Evolutionary conservation across 1,284 basidiomycete species (phyloP).

Genomic region (Papiliotrema fonsecae): DNA sequence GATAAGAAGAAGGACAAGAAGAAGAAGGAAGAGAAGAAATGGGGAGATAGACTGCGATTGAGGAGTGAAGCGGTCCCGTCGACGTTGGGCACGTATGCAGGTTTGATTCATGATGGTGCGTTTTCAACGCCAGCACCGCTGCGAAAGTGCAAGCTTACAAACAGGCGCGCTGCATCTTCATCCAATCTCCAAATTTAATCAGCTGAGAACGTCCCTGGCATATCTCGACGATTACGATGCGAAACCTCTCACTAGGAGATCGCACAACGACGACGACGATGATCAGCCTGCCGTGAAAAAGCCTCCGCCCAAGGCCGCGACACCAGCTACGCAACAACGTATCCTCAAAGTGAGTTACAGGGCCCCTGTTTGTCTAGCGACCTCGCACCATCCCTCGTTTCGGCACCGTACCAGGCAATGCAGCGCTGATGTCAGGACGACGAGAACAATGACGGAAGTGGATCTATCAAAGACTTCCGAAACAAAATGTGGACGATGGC

Average conservation of each 20-base stretch:
- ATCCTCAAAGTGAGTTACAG: background rate
- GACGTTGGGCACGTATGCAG: conserved; percentile 36
- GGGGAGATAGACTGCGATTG: conserved; percentile 45
- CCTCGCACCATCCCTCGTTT: background rate
- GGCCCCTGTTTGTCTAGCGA: too few relatives aligned
- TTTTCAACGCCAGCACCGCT: too few relatives aligned
- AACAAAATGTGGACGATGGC: conserved; percentile 43
- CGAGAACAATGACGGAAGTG: conserved; percentile 42
- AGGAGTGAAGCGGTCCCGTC: conserved; percentile 38
- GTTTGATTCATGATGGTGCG: conserved; percentile 42
- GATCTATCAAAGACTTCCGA: conserved; percentile 45
- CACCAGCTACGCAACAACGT: too few relatives aligned
- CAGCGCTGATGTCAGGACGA: conserved; percentile 17
- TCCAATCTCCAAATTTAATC: conserved; percentile 34
- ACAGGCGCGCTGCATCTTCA: conserved; percentile 45
- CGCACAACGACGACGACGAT: conserved; percentile 33
- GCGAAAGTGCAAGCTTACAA: background rate
- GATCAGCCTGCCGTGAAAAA: conserved; percentile 1
- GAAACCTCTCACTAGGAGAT: conserved; percentile 9
- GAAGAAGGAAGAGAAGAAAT: conserved; percentile 24
- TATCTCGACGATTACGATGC: conserved; percentile 40
- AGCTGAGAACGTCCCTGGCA: conserved; percentile 42
- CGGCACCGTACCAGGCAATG: background rate
- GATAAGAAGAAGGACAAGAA: conserved; percentile 11
- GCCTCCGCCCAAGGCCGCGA: background rate